A percentile compares a stretch with the other conserved stretches of the same genome.
Evolutionary conservation across 2,329 filamentous ascomycete species (phyloP).

Genomic region (Zasmidium citrigriseum): DNA sequence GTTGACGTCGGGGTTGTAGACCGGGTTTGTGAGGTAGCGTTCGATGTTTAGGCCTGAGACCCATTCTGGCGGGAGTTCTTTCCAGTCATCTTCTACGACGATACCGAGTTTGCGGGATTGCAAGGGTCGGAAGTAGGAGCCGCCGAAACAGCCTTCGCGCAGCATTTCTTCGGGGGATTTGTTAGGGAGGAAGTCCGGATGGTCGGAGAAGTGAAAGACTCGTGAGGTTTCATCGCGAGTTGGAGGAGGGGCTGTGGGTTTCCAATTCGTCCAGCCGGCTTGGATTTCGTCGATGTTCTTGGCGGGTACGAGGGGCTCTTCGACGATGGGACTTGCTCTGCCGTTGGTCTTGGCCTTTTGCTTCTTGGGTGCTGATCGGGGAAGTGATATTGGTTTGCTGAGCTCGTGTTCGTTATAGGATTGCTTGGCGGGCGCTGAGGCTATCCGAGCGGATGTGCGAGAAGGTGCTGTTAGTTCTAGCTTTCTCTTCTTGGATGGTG

Average conservation of each 20-base stretch:
- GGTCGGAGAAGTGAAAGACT: slow-evolving; percentile 49
- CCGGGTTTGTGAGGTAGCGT: slow-evolving; percentile 42
- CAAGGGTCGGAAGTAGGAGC: slow-evolving; percentile 54
- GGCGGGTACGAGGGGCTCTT: slow-evolving; percentile 24
- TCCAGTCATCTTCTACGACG: slow-evolving; percentile 49
- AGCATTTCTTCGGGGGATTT: slow-evolving; percentile 56
- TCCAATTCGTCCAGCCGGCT: slow-evolving; percentile 49
- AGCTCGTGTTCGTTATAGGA: slow-evolving; percentile 42
- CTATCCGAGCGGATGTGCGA: slow-evolving; percentile 52
- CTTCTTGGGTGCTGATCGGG: slow-evolving; percentile 24
- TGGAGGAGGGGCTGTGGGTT: slow-evolving; percentile 40
- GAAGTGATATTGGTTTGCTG: slow-evolving; percentile 21
- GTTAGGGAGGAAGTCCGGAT: slow-evolving; percentile 52
- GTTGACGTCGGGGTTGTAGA: slow-evolving; percentile 53
- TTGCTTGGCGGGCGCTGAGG: slow-evolving; percentile 39
- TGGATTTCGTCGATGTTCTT: slow-evolving; percentile 36
- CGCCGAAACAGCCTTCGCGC: slow-evolving; percentile 55
- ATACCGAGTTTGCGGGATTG: slow-evolving; percentile 45
- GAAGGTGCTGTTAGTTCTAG: slow-evolving; percentile 38
- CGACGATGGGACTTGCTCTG: too few relatives aligned
- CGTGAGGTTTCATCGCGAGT: slow-evolving; percentile 41
- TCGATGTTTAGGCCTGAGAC: slow-evolving; percentile 41
- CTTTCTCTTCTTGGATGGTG: slow-evolving; percentile 45
- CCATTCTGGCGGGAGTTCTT: slow-evolving; percentile 47
- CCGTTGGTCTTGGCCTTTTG: slow-evolving; percentile 6